phyloP scores from a whole-genome alignment of 2,329 filamentous ascomycete species.

The Colletotrichum tropicicola region DNA sequence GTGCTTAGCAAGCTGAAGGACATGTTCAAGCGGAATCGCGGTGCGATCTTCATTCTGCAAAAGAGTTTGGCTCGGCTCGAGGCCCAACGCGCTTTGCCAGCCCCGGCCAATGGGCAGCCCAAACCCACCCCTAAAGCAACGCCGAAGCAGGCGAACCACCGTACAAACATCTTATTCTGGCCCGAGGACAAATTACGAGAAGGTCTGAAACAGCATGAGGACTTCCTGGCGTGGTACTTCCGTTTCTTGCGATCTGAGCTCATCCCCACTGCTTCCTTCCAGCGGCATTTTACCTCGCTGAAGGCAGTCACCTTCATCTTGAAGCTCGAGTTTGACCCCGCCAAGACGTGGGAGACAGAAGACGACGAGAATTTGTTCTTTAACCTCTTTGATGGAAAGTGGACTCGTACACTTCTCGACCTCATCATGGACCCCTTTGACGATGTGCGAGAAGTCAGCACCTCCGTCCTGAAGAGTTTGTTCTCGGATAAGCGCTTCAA shows the following conservation, averaged over 20 bases:
- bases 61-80: constrained; percentile 44
- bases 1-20: constrained; percentile 78
- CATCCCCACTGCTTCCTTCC: constrained; percentile 85
- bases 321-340: constrained; percentile 71
- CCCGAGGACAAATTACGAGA: constrained; percentile 46
- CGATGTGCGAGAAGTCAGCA: constrained; percentile 76
- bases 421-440: constrained; percentile 91
- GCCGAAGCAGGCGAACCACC: constrained; percentile 35
- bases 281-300: constrained; percentile 84
- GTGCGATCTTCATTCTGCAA: constrained; percentile 67
- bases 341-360: constrained; percentile 47
- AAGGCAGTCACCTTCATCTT: constrained; percentile 75
- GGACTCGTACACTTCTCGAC: constrained; percentile 76
- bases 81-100: constrained; percentile 4
- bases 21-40: constrained; percentile 79
- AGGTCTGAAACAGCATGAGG: constrained; percentile 59
- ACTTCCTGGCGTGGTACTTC: constrained; percentile 80
- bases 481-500: constrained; percentile 49
- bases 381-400: constrained; percentile 54
- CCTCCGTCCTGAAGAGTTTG: constrained; percentile 58
- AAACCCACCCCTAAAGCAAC: constrained; percentile 12
- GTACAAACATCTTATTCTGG: constrained; percentile 47
- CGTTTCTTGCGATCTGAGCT: constrained; percentile 78
- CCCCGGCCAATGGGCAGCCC: constrained; percentile 10
- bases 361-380: constrained; percentile 51